Conservation (phyloP, 192 early-diverging fungal genomes). For the Gaertneriomyces sp. region DNA sequence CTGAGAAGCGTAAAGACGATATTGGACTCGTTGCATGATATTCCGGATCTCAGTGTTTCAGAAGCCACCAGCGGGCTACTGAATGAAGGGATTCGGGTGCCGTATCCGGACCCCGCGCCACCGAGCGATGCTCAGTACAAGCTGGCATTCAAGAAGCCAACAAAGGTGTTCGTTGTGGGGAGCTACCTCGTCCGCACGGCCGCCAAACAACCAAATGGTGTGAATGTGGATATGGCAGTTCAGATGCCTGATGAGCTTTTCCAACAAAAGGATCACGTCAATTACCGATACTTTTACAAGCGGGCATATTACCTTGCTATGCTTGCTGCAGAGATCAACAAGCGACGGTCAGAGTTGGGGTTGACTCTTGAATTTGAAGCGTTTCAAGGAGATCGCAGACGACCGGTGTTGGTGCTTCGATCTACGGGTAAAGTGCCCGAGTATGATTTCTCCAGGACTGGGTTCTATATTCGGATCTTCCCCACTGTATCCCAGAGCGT, state of each 20-base stretch:
- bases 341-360: constrained; percentile 18
- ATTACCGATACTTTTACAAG: constrained; percentile 94
- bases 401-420: constrained; percentile 45
- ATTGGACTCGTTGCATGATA: constrained; percentile 56
- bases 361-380: constrained; percentile 42
- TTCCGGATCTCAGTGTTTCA: constrained; percentile 47
- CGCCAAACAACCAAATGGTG: constrained; percentile 50
- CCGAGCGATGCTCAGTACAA: constrained; percentile 67
- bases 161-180: constrained; percentile 76
- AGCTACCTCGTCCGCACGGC: constrained; percentile 81
- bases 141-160: constrained; percentile 74
- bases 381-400: constrained; percentile 43
- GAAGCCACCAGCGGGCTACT: constrained; percentile 2
- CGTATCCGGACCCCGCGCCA: constrained; percentile 55
- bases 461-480: constrained; percentile 71
- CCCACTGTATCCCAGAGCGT: constrained; percentile 64
- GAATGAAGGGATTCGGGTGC: constrained; percentile 60
- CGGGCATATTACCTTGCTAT: constrained; percentile 86
- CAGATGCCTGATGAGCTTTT: constrained; percentile 86
- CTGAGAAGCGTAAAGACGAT: constrained; percentile 67
- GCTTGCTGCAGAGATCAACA: constrained; percentile 51
- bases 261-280: constrained; percentile 90
- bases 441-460: constrained; percentile 63
- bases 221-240: constrained; percentile 86
- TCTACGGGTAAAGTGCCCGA: constrained; percentile 39